A percentile compares a stretch with the other conserved stretches of the same genome.
These are phyloP conservation scores for Centella asiatica DNA, from an alignment of 129 eudicot genomes.

Conservation along the genomic window DNA sequence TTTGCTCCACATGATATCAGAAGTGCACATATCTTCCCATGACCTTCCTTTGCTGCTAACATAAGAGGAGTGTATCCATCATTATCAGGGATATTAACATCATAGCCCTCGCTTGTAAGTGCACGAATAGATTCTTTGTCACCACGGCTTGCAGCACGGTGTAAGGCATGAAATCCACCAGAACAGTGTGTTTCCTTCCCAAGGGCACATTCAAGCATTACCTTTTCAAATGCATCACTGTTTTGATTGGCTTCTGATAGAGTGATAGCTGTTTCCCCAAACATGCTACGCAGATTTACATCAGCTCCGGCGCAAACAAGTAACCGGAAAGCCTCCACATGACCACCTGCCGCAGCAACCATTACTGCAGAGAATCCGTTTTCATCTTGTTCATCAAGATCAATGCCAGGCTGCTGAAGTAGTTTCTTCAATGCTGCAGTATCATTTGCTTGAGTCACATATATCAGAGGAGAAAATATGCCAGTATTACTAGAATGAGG, in stretches of 20 bases:
- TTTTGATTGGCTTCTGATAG: constrained; percentile 40
- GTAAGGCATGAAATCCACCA: constrained; percentile 72
- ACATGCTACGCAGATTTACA: constrained; percentile 45
- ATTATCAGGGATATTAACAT: constrained; percentile 62
- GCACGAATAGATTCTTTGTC: constrained; percentile 54
- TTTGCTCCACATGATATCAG: constrained; percentile 55
- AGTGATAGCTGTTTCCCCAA: constrained; percentile 60
- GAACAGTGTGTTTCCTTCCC: constrained; percentile 51
- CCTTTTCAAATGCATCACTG: constrained; percentile 63
- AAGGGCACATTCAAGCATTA: constrained; percentile 69
- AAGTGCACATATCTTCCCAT: constrained; percentile 47
- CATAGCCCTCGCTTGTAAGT: constrained; percentile 56
- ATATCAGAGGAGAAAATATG: constrained; percentile 55
- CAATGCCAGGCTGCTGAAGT: constrained; percentile 29
- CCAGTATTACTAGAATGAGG: constrained; percentile 47
- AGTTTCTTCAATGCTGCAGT: constrained; percentile 44
- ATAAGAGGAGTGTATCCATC: constrained; percentile 86
- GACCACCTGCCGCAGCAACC: constrained; percentile 77
- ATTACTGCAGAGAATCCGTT: constrained; percentile 75
- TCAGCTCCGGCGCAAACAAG: constrained; percentile 85
- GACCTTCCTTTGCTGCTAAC: constrained; percentile 85
- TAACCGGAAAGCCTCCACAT: constrained; percentile 61
- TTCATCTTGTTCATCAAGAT: constrained; percentile 59
- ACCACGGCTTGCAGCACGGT: constrained; percentile 80
- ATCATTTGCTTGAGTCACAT: constrained; percentile 61